Evolutionary conservation across 768 basidiomycete species (phyloP).

Genomic region (Podaxis sp.): DNA sequence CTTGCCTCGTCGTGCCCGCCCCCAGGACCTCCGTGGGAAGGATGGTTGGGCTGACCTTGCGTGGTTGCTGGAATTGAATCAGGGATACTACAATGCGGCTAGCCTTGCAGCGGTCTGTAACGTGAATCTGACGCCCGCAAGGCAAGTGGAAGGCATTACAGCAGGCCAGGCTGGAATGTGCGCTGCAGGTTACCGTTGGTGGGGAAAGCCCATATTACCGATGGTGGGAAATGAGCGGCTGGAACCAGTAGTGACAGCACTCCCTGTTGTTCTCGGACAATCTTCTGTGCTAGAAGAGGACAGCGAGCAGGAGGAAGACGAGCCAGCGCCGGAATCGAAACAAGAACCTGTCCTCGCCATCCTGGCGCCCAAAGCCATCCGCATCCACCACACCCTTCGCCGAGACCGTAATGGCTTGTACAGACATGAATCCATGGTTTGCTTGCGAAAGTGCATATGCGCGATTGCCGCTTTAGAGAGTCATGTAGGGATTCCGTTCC

Average conservation of each 20-base stretch:
- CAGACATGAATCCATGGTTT: not conserved
- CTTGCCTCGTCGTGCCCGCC: not conserved
- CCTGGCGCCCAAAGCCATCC: not conserved
- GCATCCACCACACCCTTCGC: not conserved
- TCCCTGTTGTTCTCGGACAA: not conserved
- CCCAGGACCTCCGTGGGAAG: not conserved
- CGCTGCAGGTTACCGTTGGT: not conserved
- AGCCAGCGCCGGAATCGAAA: not conserved
- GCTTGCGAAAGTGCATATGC: not conserved
- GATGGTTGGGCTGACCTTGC: not conserved
- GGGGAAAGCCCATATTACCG: not conserved
- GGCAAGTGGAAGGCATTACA: not conserved
- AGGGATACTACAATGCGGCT: slow-evolving; percentile 1
- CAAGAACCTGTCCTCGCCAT: not conserved
- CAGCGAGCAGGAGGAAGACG: not conserved
- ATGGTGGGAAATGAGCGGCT: not conserved
- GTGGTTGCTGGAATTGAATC: slow-evolving; percentile 1
- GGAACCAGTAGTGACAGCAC: not conserved
- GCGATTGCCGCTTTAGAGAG: too few species aligned
- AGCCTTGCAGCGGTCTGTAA: not conserved
- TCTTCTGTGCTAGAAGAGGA: not conserved
- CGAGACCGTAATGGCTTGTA: not conserved
- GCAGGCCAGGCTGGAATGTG: not conserved
- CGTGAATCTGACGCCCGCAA: not conserved
- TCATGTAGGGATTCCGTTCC: not conserved